These are phyloP conservation scores for Arabis hirsuta DNA, from an alignment of 345 rosid genomes.

Conservation along the genomic window DNA sequence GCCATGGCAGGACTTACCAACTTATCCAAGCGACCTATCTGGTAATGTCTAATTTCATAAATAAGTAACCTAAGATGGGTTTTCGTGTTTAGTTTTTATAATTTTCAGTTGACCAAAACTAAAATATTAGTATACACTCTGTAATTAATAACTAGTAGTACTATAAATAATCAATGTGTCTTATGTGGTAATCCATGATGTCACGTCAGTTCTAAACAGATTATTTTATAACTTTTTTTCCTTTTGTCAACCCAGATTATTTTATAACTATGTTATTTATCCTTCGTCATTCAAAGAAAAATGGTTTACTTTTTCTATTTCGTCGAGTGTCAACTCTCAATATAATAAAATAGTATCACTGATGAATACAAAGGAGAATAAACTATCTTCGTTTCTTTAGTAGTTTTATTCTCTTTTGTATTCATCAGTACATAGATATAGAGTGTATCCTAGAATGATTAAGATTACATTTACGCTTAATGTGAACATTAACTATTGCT, in stretches of 20 bases:
- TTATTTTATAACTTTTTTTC: background rate
- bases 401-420: background rate
- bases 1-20: no score
- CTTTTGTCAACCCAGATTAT: no score
- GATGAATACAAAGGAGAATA: background rate
- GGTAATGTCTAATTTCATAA: background rate
- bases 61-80: background rate
- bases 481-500: no score
- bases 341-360: background rate
- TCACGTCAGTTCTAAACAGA: background rate
- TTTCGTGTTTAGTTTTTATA: background rate
- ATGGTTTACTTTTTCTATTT: background rate
- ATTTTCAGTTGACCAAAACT: background rate
- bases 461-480: no score
- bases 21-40: no score
- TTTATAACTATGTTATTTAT: no score
- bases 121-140: background rate
- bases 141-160: background rate
- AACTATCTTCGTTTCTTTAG: background rate
- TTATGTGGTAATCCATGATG: conserved; percentile 1
- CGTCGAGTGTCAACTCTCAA: background rate
- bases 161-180: background rate
- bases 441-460: no score
- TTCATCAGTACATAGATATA: background rate
- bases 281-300: background rate